Conservation (phyloP, 768 basidiomycete genomes). For the Podaxis rugospora region DNA sequence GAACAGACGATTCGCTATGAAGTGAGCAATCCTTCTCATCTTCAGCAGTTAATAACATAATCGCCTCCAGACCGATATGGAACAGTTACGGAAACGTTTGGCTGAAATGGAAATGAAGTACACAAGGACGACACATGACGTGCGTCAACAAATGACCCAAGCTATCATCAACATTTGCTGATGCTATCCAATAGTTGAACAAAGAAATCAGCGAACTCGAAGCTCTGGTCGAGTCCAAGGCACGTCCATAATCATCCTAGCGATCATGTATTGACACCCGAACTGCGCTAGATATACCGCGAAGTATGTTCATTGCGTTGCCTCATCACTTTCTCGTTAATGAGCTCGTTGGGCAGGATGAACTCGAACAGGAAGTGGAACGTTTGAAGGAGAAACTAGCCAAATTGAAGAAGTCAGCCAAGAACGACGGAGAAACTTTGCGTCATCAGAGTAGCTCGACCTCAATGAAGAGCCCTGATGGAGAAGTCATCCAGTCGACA, state of each 20-base stretch:
- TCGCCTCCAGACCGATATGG: conserved; percentile 48
- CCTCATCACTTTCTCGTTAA: background rate
- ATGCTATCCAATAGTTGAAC: conserved; percentile 53
- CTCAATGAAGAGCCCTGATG: conserved; percentile 23
- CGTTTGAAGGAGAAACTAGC: conserved; percentile 67
- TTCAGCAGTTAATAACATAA: background rate
- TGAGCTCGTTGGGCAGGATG: conserved; percentile 47
- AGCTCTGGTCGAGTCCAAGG: conserved; percentile 91
- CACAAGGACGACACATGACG: conserved; percentile 64
- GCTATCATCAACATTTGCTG: background rate
- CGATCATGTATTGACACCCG: background rate
- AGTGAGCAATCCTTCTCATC: conserved; percentile 25
- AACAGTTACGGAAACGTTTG: conserved; percentile 66
- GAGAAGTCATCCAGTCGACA: conserved; percentile 10
- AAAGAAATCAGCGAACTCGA: conserved; percentile 93
- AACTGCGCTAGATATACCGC: conserved; percentile 63
- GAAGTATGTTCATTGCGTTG: conserved; percentile 41
- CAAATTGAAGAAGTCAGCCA: conserved; percentile 59
- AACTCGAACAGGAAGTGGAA: conserved; percentile 83
- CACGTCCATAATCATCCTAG: conserved; percentile 22
- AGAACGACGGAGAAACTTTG: conserved; percentile 33
- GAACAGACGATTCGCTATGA: conserved; percentile 53
- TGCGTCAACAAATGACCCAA: conserved; percentile 25
- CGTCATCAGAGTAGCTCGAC: conserved; percentile 24
- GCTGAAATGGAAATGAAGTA: conserved; percentile 73